Conservation (phyloP, 2,329 filamentous ascomycete species). For the Dactylellina cionopaga region DNA sequence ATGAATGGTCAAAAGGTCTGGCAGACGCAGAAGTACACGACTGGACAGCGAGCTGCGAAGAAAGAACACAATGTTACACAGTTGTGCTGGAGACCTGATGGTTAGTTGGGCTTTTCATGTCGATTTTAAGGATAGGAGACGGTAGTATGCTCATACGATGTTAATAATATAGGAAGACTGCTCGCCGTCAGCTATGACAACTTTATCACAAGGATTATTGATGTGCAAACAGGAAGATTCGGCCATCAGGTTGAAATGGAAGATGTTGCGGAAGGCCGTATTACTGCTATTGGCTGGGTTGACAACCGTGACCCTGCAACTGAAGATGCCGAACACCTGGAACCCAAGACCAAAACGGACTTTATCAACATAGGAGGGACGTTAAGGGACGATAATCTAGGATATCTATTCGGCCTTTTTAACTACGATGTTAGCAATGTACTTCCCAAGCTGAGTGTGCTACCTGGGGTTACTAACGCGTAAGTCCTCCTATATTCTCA, state of each 20-base stretch:
- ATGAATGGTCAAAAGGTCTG: slow-evolving; percentile 58
- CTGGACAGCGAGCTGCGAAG: slow-evolving; percentile 52
- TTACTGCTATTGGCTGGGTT: slow-evolving; percentile 57
- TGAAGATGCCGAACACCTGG: slow-evolving; percentile 41
- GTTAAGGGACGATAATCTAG: slow-evolving; percentile 41
- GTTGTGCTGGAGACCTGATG: slow-evolving; percentile 57
- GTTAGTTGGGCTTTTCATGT: slow-evolving; percentile 32
- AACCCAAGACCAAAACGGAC: slow-evolving; percentile 47
- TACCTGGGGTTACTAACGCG: slow-evolving; percentile 55
- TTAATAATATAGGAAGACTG: slow-evolving; percentile 54
- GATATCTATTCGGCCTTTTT: slow-evolving; percentile 49
- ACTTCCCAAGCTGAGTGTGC: slow-evolving; percentile 56
- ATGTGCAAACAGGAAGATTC: slow-evolving; percentile 57
- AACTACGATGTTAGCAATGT: slow-evolving; percentile 55
- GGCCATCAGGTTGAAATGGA: slow-evolving; percentile 56
- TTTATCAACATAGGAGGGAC: slow-evolving; percentile 50
- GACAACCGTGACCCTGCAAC: slow-evolving; percentile 53
- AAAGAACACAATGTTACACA: slow-evolving; percentile 54
- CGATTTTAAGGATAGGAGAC: background rate
- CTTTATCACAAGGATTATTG: slow-evolving; percentile 56
- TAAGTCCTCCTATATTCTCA: background rate
- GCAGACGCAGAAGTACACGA: slow-evolving; percentile 50
- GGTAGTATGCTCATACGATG: background rate
- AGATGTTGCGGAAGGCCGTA: slow-evolving; percentile 53
- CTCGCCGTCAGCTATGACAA: slow-evolving; percentile 57